Base-by-base conservation (phyloP, 2,329 filamentous ascomycete genomes). In the Phaeosphaeriaceae sp. region DNA sequence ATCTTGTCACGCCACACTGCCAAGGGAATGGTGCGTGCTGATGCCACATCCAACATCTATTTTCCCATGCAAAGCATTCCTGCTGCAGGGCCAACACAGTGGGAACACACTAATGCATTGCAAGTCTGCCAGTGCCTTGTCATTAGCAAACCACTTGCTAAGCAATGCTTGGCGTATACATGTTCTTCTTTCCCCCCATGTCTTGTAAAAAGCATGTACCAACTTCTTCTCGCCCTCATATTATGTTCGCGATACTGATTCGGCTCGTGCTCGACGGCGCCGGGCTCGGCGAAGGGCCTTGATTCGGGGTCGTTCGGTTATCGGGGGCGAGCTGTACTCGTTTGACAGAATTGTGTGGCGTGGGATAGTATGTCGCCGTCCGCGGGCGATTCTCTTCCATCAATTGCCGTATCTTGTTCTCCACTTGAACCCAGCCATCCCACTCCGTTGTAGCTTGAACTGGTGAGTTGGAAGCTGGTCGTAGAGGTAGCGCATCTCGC, bases 351-450 rank as follows among this genome's bases (percentile, higher is more conserved):
- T 76, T 77, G 58, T 79, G 76, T n/a, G 73, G 67, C 21, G 76
- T 65, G 17, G 72, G 70, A 51, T 78, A 78, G 54, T 79, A 79
- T 9, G 72, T 61, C 46, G 60, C 66, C 54, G 55, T 67, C 19
- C 68, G 56, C 26, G 73, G 59, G 56, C 77, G 82, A 60, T 80
- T 78, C 54, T 85, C 81, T 11, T 77, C 83, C 63, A 82, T 76
- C 32, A 93, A 77, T 43, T 84, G 81, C 19, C 84, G 81, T 3
- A 91, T 80, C 22, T 86, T 82, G 54, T 84, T 82, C 69, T 95
- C 90, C 15, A 97, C 81, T 61, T 86, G 85, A 22, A 88, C 86
- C 94, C 94, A 97, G 1, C 91, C 92, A 52, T 89, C 88, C 92
- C 92, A 96, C 49, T 91, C 89, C 54, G 84, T 82, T 47, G 82